Percentiles rank a stretch among this genome's conserved stretches.
phyloP scores from a whole-genome alignment of 768 basidiomycete species.

The Pisolithus sp. region DNA sequence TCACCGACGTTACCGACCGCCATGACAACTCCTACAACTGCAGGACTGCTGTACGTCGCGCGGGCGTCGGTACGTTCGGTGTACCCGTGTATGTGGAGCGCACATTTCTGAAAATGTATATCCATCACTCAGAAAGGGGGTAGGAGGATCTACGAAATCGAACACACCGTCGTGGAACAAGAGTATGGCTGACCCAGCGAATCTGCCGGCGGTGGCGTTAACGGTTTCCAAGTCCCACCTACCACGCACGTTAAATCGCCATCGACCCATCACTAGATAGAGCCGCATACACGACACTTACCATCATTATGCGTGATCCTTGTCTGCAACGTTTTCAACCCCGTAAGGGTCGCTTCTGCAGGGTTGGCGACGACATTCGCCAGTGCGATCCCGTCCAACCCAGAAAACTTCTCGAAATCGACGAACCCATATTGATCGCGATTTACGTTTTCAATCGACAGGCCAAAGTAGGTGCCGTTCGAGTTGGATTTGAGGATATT shows the following conservation, averaged over 20 bases:
- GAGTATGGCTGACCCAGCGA: slow-evolving; percentile 66
- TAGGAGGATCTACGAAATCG: not conserved
- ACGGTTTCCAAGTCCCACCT: slow-evolving; percentile 85
- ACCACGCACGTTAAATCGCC: not conserved
- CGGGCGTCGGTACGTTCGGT: slow-evolving; percentile 87
- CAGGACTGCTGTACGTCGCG: slow-evolving; percentile 90
- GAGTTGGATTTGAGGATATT: slow-evolving; percentile 94
- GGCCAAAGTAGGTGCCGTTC: slow-evolving; percentile 93
- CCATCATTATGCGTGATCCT: slow-evolving; percentile 97
- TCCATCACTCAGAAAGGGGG: not conserved
- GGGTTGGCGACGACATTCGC: slow-evolving; percentile 88
- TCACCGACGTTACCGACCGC: slow-evolving; percentile 96
- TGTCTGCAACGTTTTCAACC: slow-evolving; percentile 71
- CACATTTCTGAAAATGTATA: slow-evolving; percentile 54
- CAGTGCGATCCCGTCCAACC: slow-evolving; percentile 91
- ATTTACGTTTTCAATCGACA: slow-evolving; percentile 85
- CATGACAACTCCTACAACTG: slow-evolving; percentile 88
- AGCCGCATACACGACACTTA: slow-evolving; percentile 22
- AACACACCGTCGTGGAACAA: slow-evolving; percentile 60
- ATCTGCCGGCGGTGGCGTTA: slow-evolving; percentile 70
- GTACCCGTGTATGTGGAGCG: slow-evolving; percentile 90
- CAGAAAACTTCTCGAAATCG: slow-evolving; percentile 97
- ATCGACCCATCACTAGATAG: not conserved
- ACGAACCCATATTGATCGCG: slow-evolving; percentile 83
- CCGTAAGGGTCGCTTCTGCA: slow-evolving; percentile 61